These are phyloP conservation scores for Colletotrichum liaoningense DNA, from an alignment of 2,329 filamentous ascomycete species.

Conservation along the genomic window DNA sequence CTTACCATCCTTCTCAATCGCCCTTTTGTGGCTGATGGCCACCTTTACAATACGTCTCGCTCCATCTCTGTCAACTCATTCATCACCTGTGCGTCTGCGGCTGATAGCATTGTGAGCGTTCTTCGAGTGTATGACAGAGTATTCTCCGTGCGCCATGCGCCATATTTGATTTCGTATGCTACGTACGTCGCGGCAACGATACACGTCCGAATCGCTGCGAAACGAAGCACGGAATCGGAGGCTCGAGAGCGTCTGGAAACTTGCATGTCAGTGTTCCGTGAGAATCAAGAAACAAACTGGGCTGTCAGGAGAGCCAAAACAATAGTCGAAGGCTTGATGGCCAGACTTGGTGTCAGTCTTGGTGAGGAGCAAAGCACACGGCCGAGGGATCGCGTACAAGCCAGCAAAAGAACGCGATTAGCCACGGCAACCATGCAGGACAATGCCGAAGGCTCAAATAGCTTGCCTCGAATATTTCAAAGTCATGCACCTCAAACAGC, in stretches of 20 bases:
- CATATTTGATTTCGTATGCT: constrained; percentile 66
- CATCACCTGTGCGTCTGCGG: constrained; percentile 57
- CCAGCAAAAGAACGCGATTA: not conserved
- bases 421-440: not conserved
- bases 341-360: constrained; percentile 50
- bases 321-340: constrained; percentile 58
- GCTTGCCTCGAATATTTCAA: not conserved
- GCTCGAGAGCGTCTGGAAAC: constrained; percentile 53
- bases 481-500: not conserved
- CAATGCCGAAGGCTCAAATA: not conserved
- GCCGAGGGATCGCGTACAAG: not conserved
- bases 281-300: constrained; percentile 63
- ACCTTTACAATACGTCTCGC: constrained; percentile 55
- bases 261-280: constrained; percentile 58
- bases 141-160: constrained; percentile 58
- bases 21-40: constrained; percentile 62
- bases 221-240: constrained; percentile 51
- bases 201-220: constrained; percentile 61
- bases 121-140: constrained; percentile 56
- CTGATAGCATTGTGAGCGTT: constrained; percentile 55
- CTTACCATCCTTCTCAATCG: constrained; percentile 65
- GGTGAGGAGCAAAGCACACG: no score
- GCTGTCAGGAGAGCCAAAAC: constrained; percentile 58
- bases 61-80: constrained; percentile 56
- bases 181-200: constrained; percentile 67